Evolutionary conservation across 768 basidiomycete genomes (phyloP), one percentile per base, ranked within the genome.

Genomic region (Pleurotus tuber-regium): DNA sequence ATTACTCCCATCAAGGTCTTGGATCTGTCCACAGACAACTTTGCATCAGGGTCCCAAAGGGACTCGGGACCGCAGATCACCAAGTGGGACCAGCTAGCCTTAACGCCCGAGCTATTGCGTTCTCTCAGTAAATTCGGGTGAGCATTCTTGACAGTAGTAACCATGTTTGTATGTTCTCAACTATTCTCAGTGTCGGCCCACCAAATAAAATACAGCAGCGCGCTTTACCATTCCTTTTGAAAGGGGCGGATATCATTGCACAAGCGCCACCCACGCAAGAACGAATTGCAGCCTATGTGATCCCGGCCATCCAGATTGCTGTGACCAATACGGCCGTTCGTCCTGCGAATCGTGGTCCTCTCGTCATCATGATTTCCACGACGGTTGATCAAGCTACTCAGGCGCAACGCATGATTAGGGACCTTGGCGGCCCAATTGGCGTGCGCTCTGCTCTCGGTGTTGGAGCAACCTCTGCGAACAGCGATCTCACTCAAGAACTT

Each of bases 181-280:
- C 52, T 51, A 26, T 54, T 21, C 35, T 51, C 28, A 95, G 94
- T 35, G 87, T 98, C 55, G 95, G 96, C 1, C 97, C 97, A 1
- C 97, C 97, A 4, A 98, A 98, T 69, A 99, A 99, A 75, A 97
- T 99, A 58, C 97, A 98, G 69, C 93, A 96, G 63, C 83, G 96
- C 42, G 95, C 97, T 39, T 74, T 99, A 43, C 97, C 97, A 5
- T 98, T 98, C 72, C 82, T 99, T 53, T 77, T 98, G 28, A 83
- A 88, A 46, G 95, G 93, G 6, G 83, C 92, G 30, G 97, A 99
- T 61, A 98, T 98, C 63, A 98, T 99, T 61, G 95, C 96, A 7
- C 97, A 99, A 70, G 97, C 96, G 8, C 97, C 97, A 41, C 95
- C 97, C 1, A 98, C 97, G 0, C 96, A 98, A 66, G 97, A 99